phyloP scores from a whole-genome alignment of 129 eudicot genomes.

The Daucus carota region DNA sequence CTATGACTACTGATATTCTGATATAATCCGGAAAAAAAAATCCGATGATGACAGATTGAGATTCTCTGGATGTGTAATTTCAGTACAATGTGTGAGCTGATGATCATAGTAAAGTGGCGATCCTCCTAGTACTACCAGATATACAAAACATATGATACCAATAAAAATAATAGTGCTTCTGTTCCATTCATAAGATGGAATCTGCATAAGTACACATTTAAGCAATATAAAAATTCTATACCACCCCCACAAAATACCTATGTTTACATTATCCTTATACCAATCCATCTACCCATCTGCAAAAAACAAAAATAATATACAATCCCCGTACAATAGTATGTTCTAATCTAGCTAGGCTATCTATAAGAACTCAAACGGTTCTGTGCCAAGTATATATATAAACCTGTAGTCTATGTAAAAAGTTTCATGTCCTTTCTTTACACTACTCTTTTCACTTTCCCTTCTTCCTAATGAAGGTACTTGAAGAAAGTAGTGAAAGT shows the following conservation, averaged over 20 bases:
- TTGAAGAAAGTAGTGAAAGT: slow-evolving; percentile 15
- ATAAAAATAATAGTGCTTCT: not conserved
- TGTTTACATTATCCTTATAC: slow-evolving; percentile 24
- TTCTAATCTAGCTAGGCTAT: slow-evolving; percentile 43
- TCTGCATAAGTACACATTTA: not conserved
- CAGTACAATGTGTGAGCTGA: not conserved
- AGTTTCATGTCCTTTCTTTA: slow-evolving; percentile 20
- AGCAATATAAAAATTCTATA: slow-evolving; percentile 8
- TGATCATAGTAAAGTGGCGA: not conserved
- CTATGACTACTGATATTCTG: no score
- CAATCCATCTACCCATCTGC: slow-evolving; percentile 55
- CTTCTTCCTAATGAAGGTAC: slow-evolving; percentile 15
- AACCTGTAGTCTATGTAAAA: slow-evolving; percentile 30
- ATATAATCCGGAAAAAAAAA: not conserved
- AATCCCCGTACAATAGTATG: slow-evolving; percentile 43
- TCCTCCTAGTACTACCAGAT: not conserved
- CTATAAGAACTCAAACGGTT: slow-evolving; percentile 44
- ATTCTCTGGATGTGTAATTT: not conserved
- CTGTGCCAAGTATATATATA: slow-evolving; percentile 32
- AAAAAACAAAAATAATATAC: slow-evolving; percentile 73
- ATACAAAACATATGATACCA: not conserved
- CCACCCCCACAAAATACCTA: slow-evolving; percentile 16
- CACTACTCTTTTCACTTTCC: slow-evolving; percentile 22
- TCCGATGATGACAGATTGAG: not conserved
- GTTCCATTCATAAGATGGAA: slow-evolving; percentile 9